Evolutionary conservation across 805 yeast genomes (phyloP).

Genomic region (Saitoella complicata): DNA sequence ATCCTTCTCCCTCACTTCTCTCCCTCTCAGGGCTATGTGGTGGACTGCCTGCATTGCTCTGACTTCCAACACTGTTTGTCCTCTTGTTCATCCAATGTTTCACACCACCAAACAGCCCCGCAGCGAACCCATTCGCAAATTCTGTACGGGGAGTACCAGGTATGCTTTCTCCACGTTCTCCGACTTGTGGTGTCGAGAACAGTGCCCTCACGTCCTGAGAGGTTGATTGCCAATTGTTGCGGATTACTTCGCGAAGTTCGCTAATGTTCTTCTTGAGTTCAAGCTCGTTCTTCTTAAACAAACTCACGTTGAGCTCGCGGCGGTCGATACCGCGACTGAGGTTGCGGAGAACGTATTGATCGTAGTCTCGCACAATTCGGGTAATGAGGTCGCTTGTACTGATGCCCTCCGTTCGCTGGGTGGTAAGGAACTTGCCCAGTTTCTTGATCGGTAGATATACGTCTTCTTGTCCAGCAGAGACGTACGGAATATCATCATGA

Average conservation of each 20-base stretch:
- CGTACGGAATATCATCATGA: slow-evolving; percentile 93
- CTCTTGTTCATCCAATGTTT: too few species aligned
- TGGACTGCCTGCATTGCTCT: too few species aligned
- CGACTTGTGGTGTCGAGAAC: too few species aligned
- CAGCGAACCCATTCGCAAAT: too few species aligned
- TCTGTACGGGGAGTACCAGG: too few species aligned
- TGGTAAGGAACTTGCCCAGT: slow-evolving; percentile 76
- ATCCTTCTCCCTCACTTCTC: too few species aligned
- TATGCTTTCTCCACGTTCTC: too few species aligned
- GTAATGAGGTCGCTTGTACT: slow-evolving; percentile 94
- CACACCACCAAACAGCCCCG: too few species aligned
- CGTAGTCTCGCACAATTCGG: slow-evolving; percentile 86
- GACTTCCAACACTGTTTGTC: too few species aligned
- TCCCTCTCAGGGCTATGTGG: too few species aligned
- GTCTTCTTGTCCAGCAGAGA: slow-evolving; percentile 63
- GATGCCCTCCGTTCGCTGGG: slow-evolving; percentile 93
- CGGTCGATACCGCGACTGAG: slow-evolving; percentile 96
- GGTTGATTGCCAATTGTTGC: slow-evolving; percentile 1
- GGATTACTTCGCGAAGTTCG: slow-evolving; percentile 48
- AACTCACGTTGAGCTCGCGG: slow-evolving; percentile 87
- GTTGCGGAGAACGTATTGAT: slow-evolving; percentile 89
- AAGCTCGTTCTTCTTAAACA: slow-evolving; percentile 93
- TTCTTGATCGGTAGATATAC: slow-evolving; percentile 86
- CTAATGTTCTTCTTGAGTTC: slow-evolving; percentile 81
- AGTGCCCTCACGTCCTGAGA: slow-evolving; percentile 1